phyloP scores from a whole-genome alignment of 805 yeast species.

The Candida oleophila region DNA sequence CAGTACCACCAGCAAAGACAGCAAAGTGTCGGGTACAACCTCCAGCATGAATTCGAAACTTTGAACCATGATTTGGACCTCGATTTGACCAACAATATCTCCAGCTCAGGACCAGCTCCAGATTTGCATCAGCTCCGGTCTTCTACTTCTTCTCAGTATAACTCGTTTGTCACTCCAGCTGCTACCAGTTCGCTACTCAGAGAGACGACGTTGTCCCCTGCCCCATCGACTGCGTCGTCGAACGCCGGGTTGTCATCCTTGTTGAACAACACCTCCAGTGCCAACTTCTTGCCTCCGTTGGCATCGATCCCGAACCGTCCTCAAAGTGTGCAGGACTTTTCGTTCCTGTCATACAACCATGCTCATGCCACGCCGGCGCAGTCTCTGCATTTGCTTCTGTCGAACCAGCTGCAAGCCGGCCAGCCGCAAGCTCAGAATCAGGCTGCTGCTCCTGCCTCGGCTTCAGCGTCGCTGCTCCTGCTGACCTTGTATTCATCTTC shows the following conservation, averaged over 20 bases:
- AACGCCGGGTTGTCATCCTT: constrained; percentile 25
- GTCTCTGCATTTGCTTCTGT: neutral
- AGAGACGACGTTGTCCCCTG: constrained; percentile 21
- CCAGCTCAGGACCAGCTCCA: neutral
- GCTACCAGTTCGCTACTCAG: constrained; percentile 14
- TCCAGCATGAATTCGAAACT: constrained; percentile 49
- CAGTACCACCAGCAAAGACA: constrained; percentile 22
- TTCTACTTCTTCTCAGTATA: constrained; percentile 11
- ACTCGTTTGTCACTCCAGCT: constrained; percentile 9
- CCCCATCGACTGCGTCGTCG: constrained; percentile 13
- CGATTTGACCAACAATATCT: constrained; percentile 28
- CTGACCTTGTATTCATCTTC: constrained; percentile 13
- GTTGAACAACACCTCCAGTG: constrained; percentile 16
- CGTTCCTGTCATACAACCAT: neutral
- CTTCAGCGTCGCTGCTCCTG: constrained; percentile 12
- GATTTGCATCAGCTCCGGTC: neutral
- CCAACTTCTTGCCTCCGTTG: constrained; percentile 28
- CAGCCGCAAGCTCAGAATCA: constrained; percentile 22
- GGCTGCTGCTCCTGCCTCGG: neutral
- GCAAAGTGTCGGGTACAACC: constrained; percentile 45
- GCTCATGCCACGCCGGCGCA: neutral
- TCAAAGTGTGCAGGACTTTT: constrained; percentile 42
- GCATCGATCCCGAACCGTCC: constrained; percentile 38
- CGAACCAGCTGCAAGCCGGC: constrained; percentile 3
- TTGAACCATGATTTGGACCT: constrained; percentile 45